A percentile compares a stretch with the other conserved stretches of the same genome.
Conservation (phyloP, 1,139 yeast species). For the Diutina ranongensis region DNA sequence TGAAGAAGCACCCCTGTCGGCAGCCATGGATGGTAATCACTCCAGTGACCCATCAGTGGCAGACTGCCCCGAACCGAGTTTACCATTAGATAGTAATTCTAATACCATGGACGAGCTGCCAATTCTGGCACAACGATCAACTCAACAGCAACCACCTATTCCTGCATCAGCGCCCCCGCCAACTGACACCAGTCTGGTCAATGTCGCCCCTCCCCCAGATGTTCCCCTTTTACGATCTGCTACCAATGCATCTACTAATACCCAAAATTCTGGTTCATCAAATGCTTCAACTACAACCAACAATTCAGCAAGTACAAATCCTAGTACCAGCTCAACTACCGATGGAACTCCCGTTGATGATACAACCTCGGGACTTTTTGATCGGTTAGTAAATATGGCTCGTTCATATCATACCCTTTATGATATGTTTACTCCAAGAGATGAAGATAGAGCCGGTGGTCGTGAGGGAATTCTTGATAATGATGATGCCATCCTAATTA, state of each 20-base stretch:
- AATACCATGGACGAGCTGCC: neutral
- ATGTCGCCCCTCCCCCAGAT: no score
- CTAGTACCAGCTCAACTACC: neutral
- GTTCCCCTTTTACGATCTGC: no score
- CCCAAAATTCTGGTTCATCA: no score
- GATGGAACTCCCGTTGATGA: neutral
- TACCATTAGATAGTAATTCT: no score
- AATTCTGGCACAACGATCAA: neutral
- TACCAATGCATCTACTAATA: no score
- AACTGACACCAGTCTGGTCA: no score
- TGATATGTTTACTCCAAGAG: neutral
- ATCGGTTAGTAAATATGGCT: neutral
- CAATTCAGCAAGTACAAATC: no score
- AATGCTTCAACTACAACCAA: neutral
- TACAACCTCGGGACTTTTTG: neutral
- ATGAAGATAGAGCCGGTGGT: neutral
- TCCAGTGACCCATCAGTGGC: neutral
- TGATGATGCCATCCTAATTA: constrained; percentile 20
- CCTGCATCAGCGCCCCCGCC: neutral
- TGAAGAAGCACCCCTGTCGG: neutral
- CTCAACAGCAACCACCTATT: neutral
- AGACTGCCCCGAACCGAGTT: no score
- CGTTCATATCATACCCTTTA: neutral
- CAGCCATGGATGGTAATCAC: neutral
- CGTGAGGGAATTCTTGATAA: neutral